Evolutionary conservation across 2,329 filamentous ascomycete genomes (phyloP), one percentile per base, ranked within the genome.

Genomic region (Talaromyces islandicus): DNA sequence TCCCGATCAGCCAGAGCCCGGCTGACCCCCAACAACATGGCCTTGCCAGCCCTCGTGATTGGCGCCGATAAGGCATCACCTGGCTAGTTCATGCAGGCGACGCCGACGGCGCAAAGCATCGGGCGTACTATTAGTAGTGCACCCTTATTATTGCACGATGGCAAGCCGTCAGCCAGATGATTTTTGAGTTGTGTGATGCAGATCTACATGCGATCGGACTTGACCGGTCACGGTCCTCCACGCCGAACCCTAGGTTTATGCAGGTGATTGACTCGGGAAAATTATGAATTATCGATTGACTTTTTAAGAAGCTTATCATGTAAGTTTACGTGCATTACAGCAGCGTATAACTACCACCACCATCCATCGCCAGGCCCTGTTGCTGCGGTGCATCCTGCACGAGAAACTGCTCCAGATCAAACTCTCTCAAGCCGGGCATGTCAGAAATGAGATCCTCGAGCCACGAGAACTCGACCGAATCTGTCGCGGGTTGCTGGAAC

Each of bases 341-440:
- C 17, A 57, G 29, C 7, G 35, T 4, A 17, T 48, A 54, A n/a
- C 32, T 27, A 25, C 25, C 54, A 48, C 51, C 50, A 19, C 50
- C 38, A 21, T 46, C 41, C 48, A 14, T 21, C n/a, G 46, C 55
- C 24, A 53, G 3, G 32, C 58, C 51, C 41, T 57, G 59, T 29
- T 68, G 67, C 64, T 67, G 70, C 32, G 65, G 64, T 4, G 68
- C 69, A 62, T 70, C 69, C 41, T 69, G 70, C 60, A 64, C 65
- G 1, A 79, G 67, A 41, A 78, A 74, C 27, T 75, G 72, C 38
- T 80, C 78, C 27, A 81, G 63, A 63, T 80, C 77, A 53, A 78
- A 72, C 30, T 78, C 74, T 48, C 77, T 74, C 21, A 80, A 65
- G 48, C 73, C 74, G 0, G 77, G 77, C 57, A 81, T 70, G 60